Base-by-base conservation (phyloP, 495 filamentous ascomycete species). In the Hypoxylon intermedium region DNA sequence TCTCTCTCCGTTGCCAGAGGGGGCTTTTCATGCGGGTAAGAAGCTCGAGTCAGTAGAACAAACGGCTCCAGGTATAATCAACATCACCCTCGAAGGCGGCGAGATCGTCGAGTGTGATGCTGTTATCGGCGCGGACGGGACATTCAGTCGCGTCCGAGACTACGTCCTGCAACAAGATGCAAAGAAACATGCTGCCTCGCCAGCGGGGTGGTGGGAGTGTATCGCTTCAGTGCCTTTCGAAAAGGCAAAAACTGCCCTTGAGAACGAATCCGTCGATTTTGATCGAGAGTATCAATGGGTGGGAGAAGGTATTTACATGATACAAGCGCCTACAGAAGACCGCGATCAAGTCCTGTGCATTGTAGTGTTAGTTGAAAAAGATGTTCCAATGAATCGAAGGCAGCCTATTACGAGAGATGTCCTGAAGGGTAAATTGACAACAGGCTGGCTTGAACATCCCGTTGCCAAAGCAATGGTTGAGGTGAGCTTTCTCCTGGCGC, bases 51-150 rank as follows among this genome's bases (percentile, higher is more conserved):
- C 57, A 16, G 24, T 58, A 36, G 43, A 55, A 45, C 42, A 62
- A 31, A 42, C 18, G 16, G 42, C 5, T 16, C 42, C 44, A n/a
- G 20, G 7, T 21, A 23, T 61, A 9, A n/a, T n/a, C n/a, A 21
- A 16, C 12, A 42, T 65, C 16, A 13, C 11, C 33, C 67, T 71
- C 43, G 20, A 61, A 23, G 68, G 68, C 20, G 65, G 59, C 2
- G 51, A 47, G 5, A 24, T 26, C 1, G 46, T 33, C 1, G 6
- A 53, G 9, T 69, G 63, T 30, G 63, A 72, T 34, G 60, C 51
- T n/a, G 46, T 72, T 12, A 65, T 72, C 20, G 69, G 67, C 2
- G 69, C 67, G 0, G 69, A 72, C 41, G 69, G 69, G n/a, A 61
- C 69, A 6, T 66, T 63, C 30, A 54, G 69, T 45, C 12, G 13